phyloP scores from a whole-genome alignment of 345 rosid species.

The Draba incana region DNA sequence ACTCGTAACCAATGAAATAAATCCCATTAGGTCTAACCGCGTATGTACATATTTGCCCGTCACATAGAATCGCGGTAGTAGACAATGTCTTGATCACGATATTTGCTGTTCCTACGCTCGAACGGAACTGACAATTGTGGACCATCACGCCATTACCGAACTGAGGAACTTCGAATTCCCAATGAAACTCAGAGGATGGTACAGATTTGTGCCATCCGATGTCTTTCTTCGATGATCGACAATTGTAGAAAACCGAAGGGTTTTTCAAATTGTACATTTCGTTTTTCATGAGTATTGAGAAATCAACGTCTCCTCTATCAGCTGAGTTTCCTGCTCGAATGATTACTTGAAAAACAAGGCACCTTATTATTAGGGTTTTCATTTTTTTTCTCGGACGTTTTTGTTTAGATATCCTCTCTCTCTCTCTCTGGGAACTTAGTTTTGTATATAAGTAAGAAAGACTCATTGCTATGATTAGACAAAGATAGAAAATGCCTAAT shows the following conservation, averaged over 20 bases:
- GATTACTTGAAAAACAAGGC: slow-evolving; percentile 29
- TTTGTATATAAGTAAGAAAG: neutral
- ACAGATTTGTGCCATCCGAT: slow-evolving; percentile 37
- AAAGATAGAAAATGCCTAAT: slow-evolving; percentile 22
- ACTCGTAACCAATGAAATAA: slow-evolving; percentile 39
- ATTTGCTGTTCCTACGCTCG: slow-evolving; percentile 27
- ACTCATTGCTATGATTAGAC: neutral
- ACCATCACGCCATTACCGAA: slow-evolving; percentile 33
- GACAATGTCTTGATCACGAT: slow-evolving; percentile 30
- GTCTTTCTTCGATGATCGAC: slow-evolving; percentile 32
- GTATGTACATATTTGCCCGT: slow-evolving; percentile 27
- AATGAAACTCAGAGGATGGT: slow-evolving; percentile 29
- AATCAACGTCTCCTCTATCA: slow-evolving; percentile 18
- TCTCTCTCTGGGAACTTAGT: neutral
- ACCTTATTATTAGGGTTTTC: slow-evolving; percentile 26
- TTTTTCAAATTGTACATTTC: slow-evolving; percentile 20
- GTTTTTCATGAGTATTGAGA: slow-evolving; percentile 28
- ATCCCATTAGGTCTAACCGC: slow-evolving; percentile 36
- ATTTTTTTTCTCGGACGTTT: slow-evolving; percentile 16
- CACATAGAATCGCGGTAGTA: slow-evolving; percentile 35
- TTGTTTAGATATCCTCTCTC: neutral
- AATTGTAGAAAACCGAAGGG: slow-evolving; percentile 26
- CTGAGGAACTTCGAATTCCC: slow-evolving; percentile 34
- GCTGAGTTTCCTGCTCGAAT: slow-evolving; percentile 22
- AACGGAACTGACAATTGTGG: slow-evolving; percentile 31